These are phyloP conservation scores for Pisolithus marmoratus DNA, from an alignment of 768 basidiomycete genomes.

Conservation along the genomic window DNA sequence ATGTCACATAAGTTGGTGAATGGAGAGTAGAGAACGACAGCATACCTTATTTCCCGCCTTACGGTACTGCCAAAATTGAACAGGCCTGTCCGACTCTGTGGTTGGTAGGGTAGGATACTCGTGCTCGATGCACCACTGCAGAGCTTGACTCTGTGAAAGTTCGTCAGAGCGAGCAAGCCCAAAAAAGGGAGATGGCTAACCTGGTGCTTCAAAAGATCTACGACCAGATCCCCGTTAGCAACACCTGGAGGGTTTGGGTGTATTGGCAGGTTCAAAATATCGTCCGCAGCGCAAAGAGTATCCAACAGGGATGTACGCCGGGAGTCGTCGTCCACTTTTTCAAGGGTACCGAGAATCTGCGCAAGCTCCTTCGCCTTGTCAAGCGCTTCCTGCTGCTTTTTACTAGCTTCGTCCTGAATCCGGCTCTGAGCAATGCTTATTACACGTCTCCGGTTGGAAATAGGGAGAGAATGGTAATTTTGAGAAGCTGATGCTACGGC, in stretches of 20 bases:
- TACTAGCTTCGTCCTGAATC: constrained; percentile 31
- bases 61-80: constrained; percentile 85
- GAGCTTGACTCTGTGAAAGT: constrained; percentile 59
- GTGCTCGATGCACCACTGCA: constrained; percentile 78
- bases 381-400: constrained; percentile 37
- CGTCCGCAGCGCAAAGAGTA: constrained; percentile 58
- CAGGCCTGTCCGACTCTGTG: constrained; percentile 60
- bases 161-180: background rate
- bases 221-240: constrained; percentile 56
- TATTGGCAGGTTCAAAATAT: constrained; percentile 64
- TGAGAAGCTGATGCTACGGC: background rate
- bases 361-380: constrained; percentile 62
- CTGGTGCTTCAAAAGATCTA: constrained; percentile 81
- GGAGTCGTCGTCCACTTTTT: constrained; percentile 74
- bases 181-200: constrained; percentile 29
- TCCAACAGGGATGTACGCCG: constrained; percentile 69
- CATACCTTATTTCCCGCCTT: constrained; percentile 51
- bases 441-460: constrained; percentile 13
- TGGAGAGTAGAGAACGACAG: background rate
- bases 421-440: constrained; percentile 17
- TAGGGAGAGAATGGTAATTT: constrained; percentile 5
- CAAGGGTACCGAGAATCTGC: constrained; percentile 58
- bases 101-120: constrained; percentile 77
- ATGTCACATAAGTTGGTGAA: background rate
- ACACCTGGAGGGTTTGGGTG: constrained; percentile 71